phyloP scores from a whole-genome alignment of 1,284 basidiomycete genomes.

The Stygiomarasmius scandens region DNA sequence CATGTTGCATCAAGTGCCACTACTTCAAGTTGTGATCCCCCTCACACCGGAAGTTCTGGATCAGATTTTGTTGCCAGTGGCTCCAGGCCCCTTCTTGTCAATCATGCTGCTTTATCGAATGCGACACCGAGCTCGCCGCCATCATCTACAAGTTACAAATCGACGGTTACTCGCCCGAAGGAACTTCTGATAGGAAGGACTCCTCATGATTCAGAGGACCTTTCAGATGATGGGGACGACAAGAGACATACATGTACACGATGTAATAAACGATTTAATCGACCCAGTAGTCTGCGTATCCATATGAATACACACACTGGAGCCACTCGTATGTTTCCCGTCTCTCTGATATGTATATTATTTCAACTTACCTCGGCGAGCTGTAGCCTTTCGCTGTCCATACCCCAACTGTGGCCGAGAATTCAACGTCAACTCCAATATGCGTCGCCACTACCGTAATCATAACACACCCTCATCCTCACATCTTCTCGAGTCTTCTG shows the following conservation, averaged over 20 bases:
- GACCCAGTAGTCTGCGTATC: conserved; percentile 74
- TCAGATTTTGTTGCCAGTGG: conserved; percentile 30
- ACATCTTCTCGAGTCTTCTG: too few species aligned
- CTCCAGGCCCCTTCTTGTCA: conserved; percentile 32
- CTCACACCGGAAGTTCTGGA: too few species aligned
- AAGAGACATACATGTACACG: conserved; percentile 66
- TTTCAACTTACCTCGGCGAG: too few species aligned
- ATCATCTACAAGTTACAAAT: too few species aligned
- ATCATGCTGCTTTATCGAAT: too few species aligned
- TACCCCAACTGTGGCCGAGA: conserved; percentile 70
- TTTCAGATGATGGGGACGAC: conserved; percentile 14
- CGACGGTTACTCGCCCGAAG: too few species aligned
- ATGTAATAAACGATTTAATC: conserved; percentile 73
- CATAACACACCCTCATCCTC: too few species aligned
- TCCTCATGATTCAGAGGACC: conserved; percentile 22
- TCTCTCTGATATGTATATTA: neutral
- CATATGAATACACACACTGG: conserved; percentile 79
- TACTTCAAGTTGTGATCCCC: conserved; percentile 27
- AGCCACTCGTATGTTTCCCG: conserved; percentile 62
- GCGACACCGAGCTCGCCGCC: too few species aligned
- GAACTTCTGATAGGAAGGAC: too few species aligned
- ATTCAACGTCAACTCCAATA: conserved; percentile 81
- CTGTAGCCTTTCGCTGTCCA: conserved; percentile 75
- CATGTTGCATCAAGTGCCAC: conserved; percentile 46
- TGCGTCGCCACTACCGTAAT: conserved; percentile 42